Evolutionary conservation across 768 basidiomycete genomes (phyloP).

Genomic region (Rhizopogon rudus): DNA sequence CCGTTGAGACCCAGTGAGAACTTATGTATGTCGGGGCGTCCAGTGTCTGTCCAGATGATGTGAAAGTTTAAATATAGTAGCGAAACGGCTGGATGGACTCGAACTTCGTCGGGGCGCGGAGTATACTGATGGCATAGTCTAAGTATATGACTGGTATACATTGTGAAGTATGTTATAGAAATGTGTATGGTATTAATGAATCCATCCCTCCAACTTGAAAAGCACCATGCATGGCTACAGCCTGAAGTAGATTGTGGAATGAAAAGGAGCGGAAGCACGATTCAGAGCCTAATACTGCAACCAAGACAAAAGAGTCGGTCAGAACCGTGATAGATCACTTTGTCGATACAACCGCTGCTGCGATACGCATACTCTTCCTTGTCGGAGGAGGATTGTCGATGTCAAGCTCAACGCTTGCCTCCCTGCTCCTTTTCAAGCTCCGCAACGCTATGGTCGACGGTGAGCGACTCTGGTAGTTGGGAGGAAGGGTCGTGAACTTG

Average conservation of each 20-base stretch:
- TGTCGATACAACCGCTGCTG: neutral
- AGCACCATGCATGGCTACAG: neutral
- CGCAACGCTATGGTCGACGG: slow-evolving; percentile 23
- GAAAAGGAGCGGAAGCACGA: neutral
- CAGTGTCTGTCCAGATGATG: no score
- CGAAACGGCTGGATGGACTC: no score
- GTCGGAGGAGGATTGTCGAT: slow-evolving; percentile 8
- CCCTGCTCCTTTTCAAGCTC: slow-evolving; percentile 20
- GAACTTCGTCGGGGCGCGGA: no score
- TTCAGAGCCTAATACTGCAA: neutral
- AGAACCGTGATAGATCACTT: neutral
- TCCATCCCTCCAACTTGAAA: neutral
- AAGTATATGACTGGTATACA: neutral
- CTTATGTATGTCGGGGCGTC: no score
- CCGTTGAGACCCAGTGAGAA: no score
- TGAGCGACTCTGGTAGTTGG: slow-evolving; percentile 26
- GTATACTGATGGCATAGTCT: no score
- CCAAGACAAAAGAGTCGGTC: no score
- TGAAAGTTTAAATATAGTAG: no score
- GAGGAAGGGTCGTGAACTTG: slow-evolving; percentile 42
- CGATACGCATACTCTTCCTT: slow-evolving; percentile 17
- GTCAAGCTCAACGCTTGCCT: slow-evolving; percentile 11
- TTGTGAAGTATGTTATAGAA: neutral
- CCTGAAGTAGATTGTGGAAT: neutral
- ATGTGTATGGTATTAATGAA: neutral